phyloP scores from a whole-genome alignment of 2,329 filamentous ascomycete species.

The Plenodomus lindquistii region DNA sequence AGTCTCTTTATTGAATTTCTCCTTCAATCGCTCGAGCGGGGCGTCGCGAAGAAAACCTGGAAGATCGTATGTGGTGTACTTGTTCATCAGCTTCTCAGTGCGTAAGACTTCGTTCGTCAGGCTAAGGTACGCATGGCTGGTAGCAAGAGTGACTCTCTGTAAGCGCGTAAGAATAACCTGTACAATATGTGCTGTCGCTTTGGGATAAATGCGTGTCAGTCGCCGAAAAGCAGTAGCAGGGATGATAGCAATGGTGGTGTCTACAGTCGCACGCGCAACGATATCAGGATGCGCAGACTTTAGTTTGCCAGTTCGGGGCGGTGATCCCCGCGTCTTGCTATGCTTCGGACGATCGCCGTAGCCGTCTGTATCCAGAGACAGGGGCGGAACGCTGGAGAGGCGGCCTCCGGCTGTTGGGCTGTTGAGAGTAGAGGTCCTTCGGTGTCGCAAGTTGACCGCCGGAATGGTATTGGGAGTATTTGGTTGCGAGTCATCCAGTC shows the following conservation, averaged over 20 bases:
- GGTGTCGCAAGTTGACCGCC: slow-evolving; percentile 23
- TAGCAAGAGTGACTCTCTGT: slow-evolving; percentile 91
- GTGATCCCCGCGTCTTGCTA: slow-evolving; percentile 21
- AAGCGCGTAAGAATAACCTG: slow-evolving; percentile 95
- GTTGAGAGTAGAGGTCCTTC: slow-evolving; percentile 36
- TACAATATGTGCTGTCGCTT: slow-evolving; percentile 94
- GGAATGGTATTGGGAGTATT: slow-evolving; percentile 32
- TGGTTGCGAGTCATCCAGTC: slow-evolving; percentile 36
- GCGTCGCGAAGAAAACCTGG: slow-evolving; percentile 88
- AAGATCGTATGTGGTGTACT: slow-evolving; percentile 86
- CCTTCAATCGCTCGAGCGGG: slow-evolving; percentile 81
- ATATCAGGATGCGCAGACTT: slow-evolving; percentile 95
- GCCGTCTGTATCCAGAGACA: slow-evolving; percentile 65
- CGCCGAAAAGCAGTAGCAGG: slow-evolving; percentile 94
- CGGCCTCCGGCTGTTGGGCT: slow-evolving; percentile 43
- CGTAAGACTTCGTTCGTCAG: slow-evolving; percentile 88
- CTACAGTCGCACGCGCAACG: slow-evolving; percentile 90
- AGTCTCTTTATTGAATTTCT: slow-evolving; percentile 85
- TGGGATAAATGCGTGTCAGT: slow-evolving; percentile 90
- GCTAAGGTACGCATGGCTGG: slow-evolving; percentile 91
- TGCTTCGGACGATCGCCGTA: slow-evolving; percentile 24
- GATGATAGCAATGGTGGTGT: slow-evolving; percentile 98
- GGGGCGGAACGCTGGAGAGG: slow-evolving; percentile 68
- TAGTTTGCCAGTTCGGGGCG: slow-evolving; percentile 47
- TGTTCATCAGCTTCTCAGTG: slow-evolving; percentile 91